Percentiles rank a stretch among this genome's conserved stretches.
Evolutionary conservation across 2,329 filamentous ascomycete species (phyloP).

Genomic region (Aspergillus flavus): DNA sequence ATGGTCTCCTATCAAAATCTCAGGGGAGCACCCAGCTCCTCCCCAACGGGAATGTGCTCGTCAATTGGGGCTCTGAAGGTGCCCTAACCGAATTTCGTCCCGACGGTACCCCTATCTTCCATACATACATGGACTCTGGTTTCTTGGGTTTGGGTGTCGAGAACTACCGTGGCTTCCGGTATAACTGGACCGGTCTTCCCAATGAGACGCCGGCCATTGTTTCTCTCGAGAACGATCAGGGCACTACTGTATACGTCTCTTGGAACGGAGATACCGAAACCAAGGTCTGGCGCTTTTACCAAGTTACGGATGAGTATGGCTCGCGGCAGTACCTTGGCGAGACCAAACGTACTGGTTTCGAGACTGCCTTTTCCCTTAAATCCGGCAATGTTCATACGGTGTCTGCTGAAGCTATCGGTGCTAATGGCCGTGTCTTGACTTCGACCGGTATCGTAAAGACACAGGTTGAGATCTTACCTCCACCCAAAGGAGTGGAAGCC

Average conservation of each 20-base stretch:
- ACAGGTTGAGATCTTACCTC: constrained; percentile 25
- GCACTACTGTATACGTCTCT: constrained; percentile 53
- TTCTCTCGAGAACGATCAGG: constrained; percentile 34
- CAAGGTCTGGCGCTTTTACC: constrained; percentile 54
- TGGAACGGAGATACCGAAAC: constrained; percentile 58
- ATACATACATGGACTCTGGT: constrained; percentile 49
- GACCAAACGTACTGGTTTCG: constrained; percentile 29
- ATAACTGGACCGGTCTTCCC: constrained; percentile 44
- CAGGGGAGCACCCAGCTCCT: constrained; percentile 59
- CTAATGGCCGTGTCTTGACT: constrained; percentile 29
- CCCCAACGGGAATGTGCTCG: constrained; percentile 55
- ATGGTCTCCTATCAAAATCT: constrained; percentile 53
- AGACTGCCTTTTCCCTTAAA: constrained; percentile 30
- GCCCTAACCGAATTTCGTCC: constrained; percentile 40
- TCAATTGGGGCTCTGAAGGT: constrained; percentile 60
- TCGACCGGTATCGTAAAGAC: constrained; percentile 26
- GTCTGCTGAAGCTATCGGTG: constrained; percentile 43
- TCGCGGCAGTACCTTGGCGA: constrained; percentile 33
- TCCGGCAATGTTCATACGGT: constrained; percentile 36
- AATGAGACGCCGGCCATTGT: constrained; percentile 40
- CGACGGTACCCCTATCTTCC: constrained; percentile 40
- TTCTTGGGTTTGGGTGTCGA: constrained; percentile 37
- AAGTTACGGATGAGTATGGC: constrained; percentile 28
- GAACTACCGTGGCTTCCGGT: constrained; percentile 44
- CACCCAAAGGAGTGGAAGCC: not conserved